Percentiles rank a stretch among this genome's conserved stretches.
These are phyloP conservation scores for Malassezia slooffiae DNA, from an alignment of 1,284 basidiomycete species.

Conservation along the genomic window DNA sequence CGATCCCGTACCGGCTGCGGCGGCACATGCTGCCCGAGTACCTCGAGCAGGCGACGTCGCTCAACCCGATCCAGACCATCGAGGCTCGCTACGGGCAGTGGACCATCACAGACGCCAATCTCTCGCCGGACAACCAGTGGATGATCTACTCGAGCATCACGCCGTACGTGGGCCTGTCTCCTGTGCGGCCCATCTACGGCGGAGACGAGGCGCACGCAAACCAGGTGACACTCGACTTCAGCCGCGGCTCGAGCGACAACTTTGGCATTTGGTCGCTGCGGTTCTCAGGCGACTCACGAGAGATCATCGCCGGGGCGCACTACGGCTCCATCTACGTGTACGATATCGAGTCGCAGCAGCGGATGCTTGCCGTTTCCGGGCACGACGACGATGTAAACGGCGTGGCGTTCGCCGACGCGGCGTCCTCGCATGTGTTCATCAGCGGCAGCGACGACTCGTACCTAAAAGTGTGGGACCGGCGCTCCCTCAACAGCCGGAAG, in stretches of 20 bases:
- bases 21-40: not conserved
- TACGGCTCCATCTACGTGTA: slow-evolving; percentile 65
- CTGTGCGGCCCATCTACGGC: slow-evolving; percentile 23
- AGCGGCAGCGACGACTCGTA: slow-evolving; percentile 88
- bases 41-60: slow-evolving; percentile 23
- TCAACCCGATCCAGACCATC: slow-evolving; percentile 40
- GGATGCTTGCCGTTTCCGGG: slow-evolving; percentile 70
- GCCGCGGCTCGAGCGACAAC: slow-evolving; percentile 39
- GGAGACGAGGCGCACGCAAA: slow-evolving; percentile 16
- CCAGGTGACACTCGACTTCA: slow-evolving; percentile 45
- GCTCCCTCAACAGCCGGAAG: slow-evolving; percentile 64
- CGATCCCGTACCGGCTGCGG: not conserved
- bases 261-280: slow-evolving; percentile 73
- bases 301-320: slow-evolving; percentile 58
- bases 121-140: slow-evolving; percentile 83
- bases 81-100: slow-evolving; percentile 33
- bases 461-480: slow-evolving; percentile 88
- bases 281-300: slow-evolving; percentile 89
- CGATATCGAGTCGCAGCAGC: slow-evolving; percentile 67
- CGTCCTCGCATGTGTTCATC: slow-evolving; percentile 81
- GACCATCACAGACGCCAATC: slow-evolving; percentile 62
- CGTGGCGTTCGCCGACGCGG: slow-evolving; percentile 85
- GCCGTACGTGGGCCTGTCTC: slow-evolving; percentile 70
- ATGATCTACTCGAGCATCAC: slow-evolving; percentile 62
- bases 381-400: slow-evolving; percentile 84